Evolutionary conservation across 2,329 filamentous ascomycete genomes (phyloP).

Genomic region (Colletotrichum phormii): DNA sequence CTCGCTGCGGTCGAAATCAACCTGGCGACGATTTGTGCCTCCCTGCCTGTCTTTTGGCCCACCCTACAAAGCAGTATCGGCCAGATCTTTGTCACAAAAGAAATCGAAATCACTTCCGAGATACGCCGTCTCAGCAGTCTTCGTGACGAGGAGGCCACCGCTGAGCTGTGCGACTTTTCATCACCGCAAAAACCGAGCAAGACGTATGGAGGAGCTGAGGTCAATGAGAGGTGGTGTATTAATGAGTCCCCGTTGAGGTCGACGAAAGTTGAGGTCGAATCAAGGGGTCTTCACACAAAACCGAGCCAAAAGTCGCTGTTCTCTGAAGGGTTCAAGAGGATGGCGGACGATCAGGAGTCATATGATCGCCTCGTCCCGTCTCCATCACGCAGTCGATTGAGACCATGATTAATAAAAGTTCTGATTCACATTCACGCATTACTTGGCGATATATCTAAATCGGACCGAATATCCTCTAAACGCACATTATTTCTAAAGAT

Average conservation of each 20-base stretch:
- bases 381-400: neutral
- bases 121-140: slow-evolving; percentile 17
- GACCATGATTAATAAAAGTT: neutral
- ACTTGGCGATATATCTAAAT: neutral
- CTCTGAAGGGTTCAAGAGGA: slow-evolving; percentile 9
- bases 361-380: slow-evolving; percentile 9
- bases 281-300: neutral
- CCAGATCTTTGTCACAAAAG: slow-evolving; percentile 50
- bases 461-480: neutral
- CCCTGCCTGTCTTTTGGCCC: slow-evolving; percentile 32
- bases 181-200: neutral
- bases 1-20: slow-evolving; percentile 49
- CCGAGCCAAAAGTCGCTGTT: slow-evolving; percentile 6
- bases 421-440: neutral
- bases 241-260: neutral
- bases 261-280: slow-evolving; percentile 10
- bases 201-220: neutral
- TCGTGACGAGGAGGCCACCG: neutral
- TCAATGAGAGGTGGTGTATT: neutral
- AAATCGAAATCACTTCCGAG: slow-evolving; percentile 44
- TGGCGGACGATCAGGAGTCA: slow-evolving; percentile 10
- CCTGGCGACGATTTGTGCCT: slow-evolving; percentile 32
- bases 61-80: slow-evolving; percentile 43
- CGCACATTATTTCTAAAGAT: neutral
- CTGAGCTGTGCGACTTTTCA: slow-evolving; percentile 16